These are phyloP conservation scores for Heimioporus sp. DNA, from an alignment of 768 basidiomycete genomes.

Conservation along the genomic window DNA sequence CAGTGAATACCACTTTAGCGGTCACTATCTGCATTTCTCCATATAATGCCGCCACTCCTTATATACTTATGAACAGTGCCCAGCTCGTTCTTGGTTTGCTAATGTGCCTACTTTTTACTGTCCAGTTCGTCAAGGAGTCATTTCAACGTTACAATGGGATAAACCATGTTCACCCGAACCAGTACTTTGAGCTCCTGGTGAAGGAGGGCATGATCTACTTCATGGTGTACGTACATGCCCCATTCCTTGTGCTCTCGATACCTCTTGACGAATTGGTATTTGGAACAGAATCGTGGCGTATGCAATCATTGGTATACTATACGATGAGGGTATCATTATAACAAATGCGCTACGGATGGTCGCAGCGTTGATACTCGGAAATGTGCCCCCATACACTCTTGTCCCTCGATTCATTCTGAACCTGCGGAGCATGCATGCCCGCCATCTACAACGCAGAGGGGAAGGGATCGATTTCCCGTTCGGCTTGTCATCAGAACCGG, in stretches of 20 bases:
- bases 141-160: neutral
- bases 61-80: neutral
- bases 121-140: neutral
- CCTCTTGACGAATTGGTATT: neutral
- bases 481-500: neutral
- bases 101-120: neutral
- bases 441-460: neutral
- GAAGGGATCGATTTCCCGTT: neutral
- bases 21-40: neutral
- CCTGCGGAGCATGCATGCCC: neutral
- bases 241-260: neutral
- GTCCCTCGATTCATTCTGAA: neutral
- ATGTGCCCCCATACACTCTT: neutral
- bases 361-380: neutral
- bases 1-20: too few species aligned
- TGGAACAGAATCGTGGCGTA: neutral
- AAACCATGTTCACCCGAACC: neutral
- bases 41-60: neutral
- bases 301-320: neutral
- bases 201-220: neutral
- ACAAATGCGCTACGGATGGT: neutral
- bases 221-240: neutral
- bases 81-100: neutral
- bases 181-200: neutral
- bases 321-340: too few species aligned